Evolutionary conservation across 116 monocot species (phyloP).

Genomic region (Phalaenopsis hybrid): DNA sequence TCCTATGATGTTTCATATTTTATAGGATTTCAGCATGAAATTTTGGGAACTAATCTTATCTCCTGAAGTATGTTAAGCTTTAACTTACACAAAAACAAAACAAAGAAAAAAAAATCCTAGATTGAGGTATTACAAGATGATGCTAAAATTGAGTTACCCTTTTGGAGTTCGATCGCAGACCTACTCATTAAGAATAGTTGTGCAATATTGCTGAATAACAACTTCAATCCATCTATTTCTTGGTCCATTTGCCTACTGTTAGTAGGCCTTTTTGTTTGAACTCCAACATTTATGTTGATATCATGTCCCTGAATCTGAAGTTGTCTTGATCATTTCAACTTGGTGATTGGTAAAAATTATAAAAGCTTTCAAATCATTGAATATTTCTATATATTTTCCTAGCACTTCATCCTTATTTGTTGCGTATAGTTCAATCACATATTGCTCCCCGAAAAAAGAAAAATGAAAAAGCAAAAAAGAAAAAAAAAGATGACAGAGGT

Average conservation of each 20-base stretch:
- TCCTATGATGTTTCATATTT: neutral
- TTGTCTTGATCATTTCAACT: neutral
- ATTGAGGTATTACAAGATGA: neutral
- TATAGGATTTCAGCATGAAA: neutral
- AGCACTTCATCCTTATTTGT: neutral
- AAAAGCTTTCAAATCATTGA: neutral
- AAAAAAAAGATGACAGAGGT: neutral
- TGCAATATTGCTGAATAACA: neutral
- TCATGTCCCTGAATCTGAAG: neutral
- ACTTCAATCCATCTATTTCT: neutral
- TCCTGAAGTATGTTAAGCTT: neutral
- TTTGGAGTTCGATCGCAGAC: neutral
- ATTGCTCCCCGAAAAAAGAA: neutral
- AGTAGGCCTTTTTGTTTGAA: neutral
- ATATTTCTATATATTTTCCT: neutral
- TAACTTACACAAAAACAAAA: neutral
- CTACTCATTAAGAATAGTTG: neutral
- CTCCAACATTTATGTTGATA: neutral
- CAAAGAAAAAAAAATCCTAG: neutral
- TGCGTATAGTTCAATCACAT: neutral
- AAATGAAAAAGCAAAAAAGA: no score
- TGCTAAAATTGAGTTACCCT: neutral
- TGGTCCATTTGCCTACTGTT: neutral
- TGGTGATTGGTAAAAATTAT: neutral
- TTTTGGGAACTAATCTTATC: neutral